Evolutionary conservation across 371 early-diverging fungal species (phyloP).

Genomic region (Nematocida ironsii): DNA sequence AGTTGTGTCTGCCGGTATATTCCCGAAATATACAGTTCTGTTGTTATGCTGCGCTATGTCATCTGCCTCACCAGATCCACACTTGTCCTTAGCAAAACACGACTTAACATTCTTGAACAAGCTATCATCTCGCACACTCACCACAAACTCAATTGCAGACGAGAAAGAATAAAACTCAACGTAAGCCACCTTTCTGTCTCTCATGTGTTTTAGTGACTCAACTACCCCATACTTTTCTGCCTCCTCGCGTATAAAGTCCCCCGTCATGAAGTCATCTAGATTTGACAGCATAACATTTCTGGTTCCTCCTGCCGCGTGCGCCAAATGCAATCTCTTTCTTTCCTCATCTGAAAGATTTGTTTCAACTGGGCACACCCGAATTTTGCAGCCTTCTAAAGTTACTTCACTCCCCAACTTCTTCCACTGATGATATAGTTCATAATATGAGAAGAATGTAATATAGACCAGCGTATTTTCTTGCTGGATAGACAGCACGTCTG

Average conservation of each 20-base stretch:
- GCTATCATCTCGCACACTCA: constrained; percentile 35
- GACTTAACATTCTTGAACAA: constrained; percentile 31
- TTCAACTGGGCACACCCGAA: not conserved
- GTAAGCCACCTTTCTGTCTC: constrained; percentile 32
- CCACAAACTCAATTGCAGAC: constrained; percentile 46
- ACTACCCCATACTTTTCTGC: constrained; percentile 54
- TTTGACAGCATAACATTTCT: constrained; percentile 38
- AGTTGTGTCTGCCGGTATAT: constrained; percentile 33
- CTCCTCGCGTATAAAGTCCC: constrained; percentile 46
- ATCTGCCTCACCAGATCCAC: constrained; percentile 13
- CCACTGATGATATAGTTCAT: constrained; percentile 28
- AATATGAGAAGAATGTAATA: constrained; percentile 52
- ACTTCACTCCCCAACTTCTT: constrained; percentile 3
- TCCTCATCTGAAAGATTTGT: not conserved
- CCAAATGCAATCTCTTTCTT: constrained; percentile 32
- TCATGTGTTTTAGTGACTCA: constrained; percentile 43
- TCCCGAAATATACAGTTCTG: constrained; percentile 55
- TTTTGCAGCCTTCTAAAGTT: not conserved
- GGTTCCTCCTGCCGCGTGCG: constrained; percentile 48
- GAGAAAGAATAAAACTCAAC: constrained; percentile 37
- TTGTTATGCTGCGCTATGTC: constrained; percentile 1
- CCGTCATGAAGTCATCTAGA: constrained; percentile 53
- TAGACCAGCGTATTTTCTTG: not conserved
- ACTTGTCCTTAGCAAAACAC: constrained; percentile 46
- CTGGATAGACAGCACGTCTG: constrained; percentile 13